phyloP scores from a whole-genome alignment of 2,329 filamentous ascomycete species.

The Penicillium sclerotiorum region DNA sequence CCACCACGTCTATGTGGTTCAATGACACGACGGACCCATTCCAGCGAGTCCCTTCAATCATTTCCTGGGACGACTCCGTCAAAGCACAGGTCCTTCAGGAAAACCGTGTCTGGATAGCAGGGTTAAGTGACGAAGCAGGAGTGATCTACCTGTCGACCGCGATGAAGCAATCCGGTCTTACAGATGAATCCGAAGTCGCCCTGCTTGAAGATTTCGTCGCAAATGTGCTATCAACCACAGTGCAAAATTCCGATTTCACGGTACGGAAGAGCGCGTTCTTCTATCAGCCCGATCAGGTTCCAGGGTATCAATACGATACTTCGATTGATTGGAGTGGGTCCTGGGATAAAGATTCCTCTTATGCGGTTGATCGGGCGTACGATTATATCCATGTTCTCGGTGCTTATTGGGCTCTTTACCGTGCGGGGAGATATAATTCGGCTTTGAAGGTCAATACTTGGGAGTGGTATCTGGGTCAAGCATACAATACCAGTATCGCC shows the following conservation, averaged over 20 bases:
- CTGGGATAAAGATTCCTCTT: constrained; percentile 54
- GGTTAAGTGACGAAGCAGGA: constrained; percentile 63
- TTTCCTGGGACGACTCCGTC: constrained; percentile 55
- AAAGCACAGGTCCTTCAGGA: constrained; percentile 47
- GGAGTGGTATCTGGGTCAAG: constrained; percentile 60
- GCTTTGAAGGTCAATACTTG: constrained; percentile 48
- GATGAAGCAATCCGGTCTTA: constrained; percentile 59
- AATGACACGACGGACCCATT: constrained; percentile 58
- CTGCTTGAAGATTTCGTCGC: constrained; percentile 60
- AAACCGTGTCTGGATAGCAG: constrained; percentile 59
- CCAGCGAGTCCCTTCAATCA: constrained; percentile 56
- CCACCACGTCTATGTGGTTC: constrained; percentile 59
- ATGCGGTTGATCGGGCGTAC: constrained; percentile 56
- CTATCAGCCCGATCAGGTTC: constrained; percentile 52
- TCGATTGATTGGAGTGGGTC: constrained; percentile 53
- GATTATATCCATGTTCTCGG: constrained; percentile 62
- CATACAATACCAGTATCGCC: constrained; percentile 52
- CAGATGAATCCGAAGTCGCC: constrained; percentile 52
- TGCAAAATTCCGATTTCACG: constrained; percentile 52
- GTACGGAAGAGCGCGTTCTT: constrained; percentile 62
- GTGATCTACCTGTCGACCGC: constrained; percentile 58
- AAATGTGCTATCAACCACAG: constrained; percentile 52
- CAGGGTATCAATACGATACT: constrained; percentile 49
- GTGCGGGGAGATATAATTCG: constrained; percentile 53
- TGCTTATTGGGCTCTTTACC: constrained; percentile 62